Conservation (phyloP, 495 filamentous ascomycete genomes). For the Xylaria telfairii region DNA sequence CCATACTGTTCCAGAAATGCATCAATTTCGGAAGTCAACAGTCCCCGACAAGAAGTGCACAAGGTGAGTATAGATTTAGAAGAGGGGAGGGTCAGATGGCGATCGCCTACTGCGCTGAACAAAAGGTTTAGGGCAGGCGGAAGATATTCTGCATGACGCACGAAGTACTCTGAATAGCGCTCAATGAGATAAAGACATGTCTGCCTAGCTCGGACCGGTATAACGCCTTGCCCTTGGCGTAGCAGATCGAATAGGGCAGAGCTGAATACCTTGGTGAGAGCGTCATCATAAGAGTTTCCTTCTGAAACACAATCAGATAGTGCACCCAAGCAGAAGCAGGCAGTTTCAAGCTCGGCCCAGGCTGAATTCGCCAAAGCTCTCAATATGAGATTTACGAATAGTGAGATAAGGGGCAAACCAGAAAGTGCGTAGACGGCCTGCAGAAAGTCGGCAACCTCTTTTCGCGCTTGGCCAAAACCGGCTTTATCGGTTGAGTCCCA, state of each 20-base stretch:
- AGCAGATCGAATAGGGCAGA: conserved; percentile 68
- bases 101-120: conserved; percentile 74
- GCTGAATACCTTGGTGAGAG: conserved; percentile 71
- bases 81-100: conserved; percentile 70
- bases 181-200: conserved; percentile 80
- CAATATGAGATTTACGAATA: conserved; percentile 70
- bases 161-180: conserved; percentile 82
- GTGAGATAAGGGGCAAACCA: conserved; percentile 69
- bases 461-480: conserved; percentile 78
- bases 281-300: conserved; percentile 67
- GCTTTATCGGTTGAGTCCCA: conserved; percentile 77
- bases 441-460: conserved; percentile 82
- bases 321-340: conserved; percentile 77
- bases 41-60: conserved; percentile 78
- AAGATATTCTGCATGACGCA: conserved; percentile 71
- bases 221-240: conserved; percentile 53
- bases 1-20: conserved; percentile 81
- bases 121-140: conserved; percentile 80
- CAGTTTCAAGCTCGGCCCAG: conserved; percentile 83
- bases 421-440: conserved; percentile 75
- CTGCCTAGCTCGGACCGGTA: conserved; percentile 75
- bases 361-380: conserved; percentile 61
- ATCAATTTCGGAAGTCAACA: conserved; percentile 72
- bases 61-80: conserved; percentile 80
- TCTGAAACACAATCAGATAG: conserved; percentile 78